These are phyloP conservation scores for Solanum virginianum DNA, from an alignment of 257 asterid genomes.

Conservation along the genomic window DNA sequence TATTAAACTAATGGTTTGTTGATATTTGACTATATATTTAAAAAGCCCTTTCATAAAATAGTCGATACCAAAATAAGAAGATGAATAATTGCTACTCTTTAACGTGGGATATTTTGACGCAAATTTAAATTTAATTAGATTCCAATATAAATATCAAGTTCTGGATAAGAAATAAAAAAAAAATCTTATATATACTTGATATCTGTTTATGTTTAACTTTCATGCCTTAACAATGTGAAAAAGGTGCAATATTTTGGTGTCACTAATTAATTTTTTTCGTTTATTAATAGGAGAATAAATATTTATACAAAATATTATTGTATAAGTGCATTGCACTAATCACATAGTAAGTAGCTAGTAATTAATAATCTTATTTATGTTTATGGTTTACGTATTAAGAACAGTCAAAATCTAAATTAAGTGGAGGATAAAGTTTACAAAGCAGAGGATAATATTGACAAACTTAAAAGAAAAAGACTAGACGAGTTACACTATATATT, in stretches of 20 bases:
- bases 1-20: background rate
- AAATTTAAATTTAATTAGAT: too few relatives aligned
- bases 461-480: too few relatives aligned
- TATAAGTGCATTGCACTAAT: background rate
- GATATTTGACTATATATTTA: background rate
- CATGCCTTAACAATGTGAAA: background rate
- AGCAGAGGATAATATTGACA: background rate
- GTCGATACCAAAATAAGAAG: background rate
- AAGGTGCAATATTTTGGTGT: background rate
- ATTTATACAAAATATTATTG: background rate
- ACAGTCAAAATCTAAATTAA: too few relatives aligned
- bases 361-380: too few relatives aligned
- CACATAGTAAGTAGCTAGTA: too few relatives aligned
- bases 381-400: too few relatives aligned
- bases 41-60: background rate
- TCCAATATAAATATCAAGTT: too few relatives aligned
- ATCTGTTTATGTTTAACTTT: background rate
- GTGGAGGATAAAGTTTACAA: too few relatives aligned
- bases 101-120: too few relatives aligned
- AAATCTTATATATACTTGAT: background rate
- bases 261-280: background rate
- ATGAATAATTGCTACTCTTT: background rate
- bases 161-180: too few relatives aligned
- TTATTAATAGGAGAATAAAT: background rate
- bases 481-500: too few relatives aligned